Conservation (phyloP, 805 yeast genomes). For the Teunomyces barrocoloradensis region DNA sequence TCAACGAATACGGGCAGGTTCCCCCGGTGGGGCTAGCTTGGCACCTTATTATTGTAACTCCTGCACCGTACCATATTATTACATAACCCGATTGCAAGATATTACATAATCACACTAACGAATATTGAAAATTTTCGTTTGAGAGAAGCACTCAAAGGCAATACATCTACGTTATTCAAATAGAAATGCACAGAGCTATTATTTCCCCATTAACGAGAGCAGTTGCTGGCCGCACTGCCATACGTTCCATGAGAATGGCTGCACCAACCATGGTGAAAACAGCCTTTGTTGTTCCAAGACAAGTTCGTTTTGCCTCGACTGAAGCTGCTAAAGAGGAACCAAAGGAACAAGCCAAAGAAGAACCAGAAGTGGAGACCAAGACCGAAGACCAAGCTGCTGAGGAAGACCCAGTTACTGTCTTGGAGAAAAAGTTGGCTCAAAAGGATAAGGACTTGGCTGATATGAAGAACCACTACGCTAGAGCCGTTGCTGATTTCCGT, state of each 20-base stretch:
- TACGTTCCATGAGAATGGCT: slow-evolving; percentile 10
- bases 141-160: neutral
- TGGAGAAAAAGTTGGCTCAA: slow-evolving; percentile 52
- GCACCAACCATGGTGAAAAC: slow-evolving; percentile 11
- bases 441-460: slow-evolving; percentile 76
- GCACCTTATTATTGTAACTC: too few relatives aligned
- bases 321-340: slow-evolving; percentile 11
- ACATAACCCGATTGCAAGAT: too few relatives aligned
- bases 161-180: neutral
- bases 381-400: slow-evolving; percentile 9
- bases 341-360: slow-evolving; percentile 4
- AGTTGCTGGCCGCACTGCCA: slow-evolving; percentile 7
- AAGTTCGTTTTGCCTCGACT: slow-evolving; percentile 18
- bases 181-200: slow-evolving; percentile 26
- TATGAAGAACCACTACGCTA: slow-evolving; percentile 75
- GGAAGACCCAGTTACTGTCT: slow-evolving; percentile 18
- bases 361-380: slow-evolving; percentile 7
- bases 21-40: too few relatives aligned
- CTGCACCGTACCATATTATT: too few relatives aligned
- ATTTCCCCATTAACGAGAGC: slow-evolving; percentile 18
- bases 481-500: slow-evolving; percentile 89
- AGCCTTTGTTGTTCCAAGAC: slow-evolving; percentile 11
- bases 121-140: slow-evolving; percentile 2
- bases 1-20: too few relatives aligned
- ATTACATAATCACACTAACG: too few relatives aligned